phyloP scores from a whole-genome alignment of 2,329 filamentous ascomycete species.

The Phoma sp. region DNA sequence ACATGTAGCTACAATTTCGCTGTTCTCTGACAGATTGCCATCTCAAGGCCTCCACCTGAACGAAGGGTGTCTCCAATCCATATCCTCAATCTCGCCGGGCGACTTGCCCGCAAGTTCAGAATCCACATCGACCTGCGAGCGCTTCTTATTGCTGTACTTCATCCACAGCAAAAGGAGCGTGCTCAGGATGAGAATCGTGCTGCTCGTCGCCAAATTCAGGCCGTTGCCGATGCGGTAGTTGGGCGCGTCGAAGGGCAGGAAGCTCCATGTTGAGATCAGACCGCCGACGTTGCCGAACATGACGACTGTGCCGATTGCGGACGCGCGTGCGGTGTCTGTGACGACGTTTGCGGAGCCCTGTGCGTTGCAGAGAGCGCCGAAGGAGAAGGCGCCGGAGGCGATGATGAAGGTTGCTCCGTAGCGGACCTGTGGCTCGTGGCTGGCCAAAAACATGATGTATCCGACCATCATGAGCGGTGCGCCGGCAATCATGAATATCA shows the following conservation, averaged over 20 bases:
- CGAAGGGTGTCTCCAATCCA: constrained; percentile 62
- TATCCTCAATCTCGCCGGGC: constrained; percentile 38
- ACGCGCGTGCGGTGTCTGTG: constrained; percentile 72
- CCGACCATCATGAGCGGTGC: constrained; percentile 72
- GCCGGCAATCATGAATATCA: constrained; percentile 66
- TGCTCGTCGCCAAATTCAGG: constrained; percentile 70
- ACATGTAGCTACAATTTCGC: neutral
- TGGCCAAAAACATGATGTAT: constrained; percentile 73
- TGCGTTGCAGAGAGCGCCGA: constrained; percentile 71
- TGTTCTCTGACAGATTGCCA: neutral
- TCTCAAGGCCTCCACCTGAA: constrained; percentile 65
- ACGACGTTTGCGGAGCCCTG: constrained; percentile 75
- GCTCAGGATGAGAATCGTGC: constrained; percentile 62
- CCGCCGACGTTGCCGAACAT: constrained; percentile 80
- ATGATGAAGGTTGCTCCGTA: constrained; percentile 77
- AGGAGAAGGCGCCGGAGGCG: constrained; percentile 67
- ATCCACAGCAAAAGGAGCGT: constrained; percentile 66
- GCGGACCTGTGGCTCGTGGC: constrained; percentile 57
- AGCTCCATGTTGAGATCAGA: constrained; percentile 70
- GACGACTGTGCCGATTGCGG: constrained; percentile 71
- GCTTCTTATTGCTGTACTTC: constrained; percentile 66
- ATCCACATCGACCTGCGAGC: constrained; percentile 63
- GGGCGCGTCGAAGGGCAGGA: constrained; percentile 68
- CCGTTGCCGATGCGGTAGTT: constrained; percentile 76
- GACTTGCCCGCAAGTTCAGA: constrained; percentile 61